Evolutionary conservation across 2,329 filamentous ascomycete genomes (phyloP).

Genomic region (Pseudogymnoascus sp.): DNA sequence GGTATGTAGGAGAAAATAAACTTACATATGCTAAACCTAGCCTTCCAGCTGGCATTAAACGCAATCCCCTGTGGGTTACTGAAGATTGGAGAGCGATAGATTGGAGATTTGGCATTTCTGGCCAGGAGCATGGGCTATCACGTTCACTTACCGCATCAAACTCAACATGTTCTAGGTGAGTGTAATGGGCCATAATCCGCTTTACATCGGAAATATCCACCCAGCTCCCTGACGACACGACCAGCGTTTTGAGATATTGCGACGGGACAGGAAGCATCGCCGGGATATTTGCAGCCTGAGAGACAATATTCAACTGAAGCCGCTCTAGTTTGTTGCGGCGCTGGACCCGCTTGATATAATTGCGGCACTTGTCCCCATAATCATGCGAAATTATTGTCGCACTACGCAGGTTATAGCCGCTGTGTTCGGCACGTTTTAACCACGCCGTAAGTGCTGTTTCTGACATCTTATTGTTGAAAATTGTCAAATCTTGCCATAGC

Average conservation of each 20-base stretch:
- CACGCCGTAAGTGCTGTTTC: background rate
- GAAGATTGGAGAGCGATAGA: background rate
- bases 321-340: background rate
- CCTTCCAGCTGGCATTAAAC: background rate
- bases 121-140: background rate
- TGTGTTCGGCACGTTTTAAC: background rate
- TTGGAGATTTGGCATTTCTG: slow-evolving; percentile 2
- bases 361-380: background rate
- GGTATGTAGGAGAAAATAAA: background rate
- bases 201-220: background rate
- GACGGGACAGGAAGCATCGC: background rate
- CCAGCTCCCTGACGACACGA: background rate
- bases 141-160: background rate
- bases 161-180: background rate
- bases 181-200: background rate
- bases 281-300: background rate
- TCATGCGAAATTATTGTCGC: background rate
- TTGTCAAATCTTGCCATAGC: background rate
- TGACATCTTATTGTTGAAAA: background rate
- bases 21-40: background rate
- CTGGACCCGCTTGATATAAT: background rate
- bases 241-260: background rate
- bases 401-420: background rate
- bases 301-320: background rate
- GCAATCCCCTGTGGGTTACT: background rate